Conservation (phyloP, 129 eudicot genomes). For the Chrysanthemum makinoi region DNA sequence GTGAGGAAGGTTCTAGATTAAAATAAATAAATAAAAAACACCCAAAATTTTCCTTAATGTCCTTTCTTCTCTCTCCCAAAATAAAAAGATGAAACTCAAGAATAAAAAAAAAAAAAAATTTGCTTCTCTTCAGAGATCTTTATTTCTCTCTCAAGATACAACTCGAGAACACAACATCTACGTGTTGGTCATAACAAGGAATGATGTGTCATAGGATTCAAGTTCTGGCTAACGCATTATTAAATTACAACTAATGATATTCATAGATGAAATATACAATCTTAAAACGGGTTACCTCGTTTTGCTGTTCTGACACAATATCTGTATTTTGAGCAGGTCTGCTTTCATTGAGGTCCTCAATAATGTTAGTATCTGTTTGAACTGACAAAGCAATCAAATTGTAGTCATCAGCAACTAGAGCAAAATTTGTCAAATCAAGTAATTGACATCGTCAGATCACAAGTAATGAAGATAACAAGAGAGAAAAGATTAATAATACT, state of each 20-base stretch:
- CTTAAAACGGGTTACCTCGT: slow-evolving; percentile 41
- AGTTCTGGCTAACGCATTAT: not conserved
- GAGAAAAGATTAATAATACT: not conserved
- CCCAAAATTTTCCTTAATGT: not conserved
- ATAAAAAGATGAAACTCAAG: not conserved
- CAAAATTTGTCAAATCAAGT: slow-evolving; percentile 1
- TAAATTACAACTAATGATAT: not conserved
- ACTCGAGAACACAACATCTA: not conserved
- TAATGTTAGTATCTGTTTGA: slow-evolving; percentile 29
- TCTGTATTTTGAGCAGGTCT: slow-evolving; percentile 28
- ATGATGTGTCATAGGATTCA: not conserved
- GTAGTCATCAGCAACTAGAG: not conserved
- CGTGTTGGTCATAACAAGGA: slow-evolving; percentile 3
- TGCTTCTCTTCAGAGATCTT: too few relatives aligned
- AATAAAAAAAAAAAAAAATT: not conserved
- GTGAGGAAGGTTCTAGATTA: not conserved
- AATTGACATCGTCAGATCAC: not conserved
- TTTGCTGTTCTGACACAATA: slow-evolving; percentile 30
- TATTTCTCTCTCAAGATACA: not conserved
- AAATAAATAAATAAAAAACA: not conserved
- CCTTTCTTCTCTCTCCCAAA: not conserved
- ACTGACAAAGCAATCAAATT: slow-evolving; percentile 28
- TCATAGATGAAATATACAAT: not conserved
- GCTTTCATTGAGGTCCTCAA: slow-evolving; percentile 20
- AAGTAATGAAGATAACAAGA: slow-evolving; percentile 6